Evolutionary conservation across 1,284 basidiomycete genomes (phyloP).

Genomic region (Pterulicium gracile): DNA sequence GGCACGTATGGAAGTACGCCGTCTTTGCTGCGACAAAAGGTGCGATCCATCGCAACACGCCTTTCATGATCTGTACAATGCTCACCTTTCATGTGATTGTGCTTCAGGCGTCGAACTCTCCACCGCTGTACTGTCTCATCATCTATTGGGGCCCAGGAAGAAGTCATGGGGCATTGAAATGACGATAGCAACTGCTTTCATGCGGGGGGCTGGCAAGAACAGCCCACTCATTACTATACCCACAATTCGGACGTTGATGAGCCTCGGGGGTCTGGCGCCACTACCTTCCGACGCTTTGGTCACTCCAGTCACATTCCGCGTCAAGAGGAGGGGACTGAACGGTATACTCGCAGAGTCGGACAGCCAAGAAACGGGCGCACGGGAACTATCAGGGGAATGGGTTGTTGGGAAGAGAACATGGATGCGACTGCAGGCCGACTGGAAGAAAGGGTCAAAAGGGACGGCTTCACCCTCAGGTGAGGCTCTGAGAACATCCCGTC

Average conservation of each 20-base stretch:
- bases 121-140: conserved; percentile 58
- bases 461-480: neutral
- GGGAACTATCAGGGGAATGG: conserved; percentile 93
- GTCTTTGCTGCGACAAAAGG: conserved; percentile 56
- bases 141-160: conserved; percentile 71
- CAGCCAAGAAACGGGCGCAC: conserved; percentile 55
- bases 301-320: conserved; percentile 89
- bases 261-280: conserved; percentile 75
- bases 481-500: too few species aligned
- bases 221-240: conserved; percentile 78
- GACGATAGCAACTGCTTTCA: conserved; percentile 74
- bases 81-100: neutral
- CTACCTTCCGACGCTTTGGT: conserved; percentile 90
- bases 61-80: neutral
- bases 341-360: conserved; percentile 76
- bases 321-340: conserved; percentile 60
- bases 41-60: conserved; percentile 18
- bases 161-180: conserved; percentile 87
- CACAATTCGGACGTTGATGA: conserved; percentile 73
- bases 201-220: conserved; percentile 79
- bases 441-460: conserved; percentile 29
- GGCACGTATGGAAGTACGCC: conserved; percentile 63
- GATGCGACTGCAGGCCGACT: conserved; percentile 81
- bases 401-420: conserved; percentile 88
- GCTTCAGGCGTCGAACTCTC: conserved; percentile 62